Percentiles rank a stretch among this genome's conserved stretches.
Evolutionary conservation across 345 rosid species (phyloP).

Genomic region (Pistacia vera): DNA sequence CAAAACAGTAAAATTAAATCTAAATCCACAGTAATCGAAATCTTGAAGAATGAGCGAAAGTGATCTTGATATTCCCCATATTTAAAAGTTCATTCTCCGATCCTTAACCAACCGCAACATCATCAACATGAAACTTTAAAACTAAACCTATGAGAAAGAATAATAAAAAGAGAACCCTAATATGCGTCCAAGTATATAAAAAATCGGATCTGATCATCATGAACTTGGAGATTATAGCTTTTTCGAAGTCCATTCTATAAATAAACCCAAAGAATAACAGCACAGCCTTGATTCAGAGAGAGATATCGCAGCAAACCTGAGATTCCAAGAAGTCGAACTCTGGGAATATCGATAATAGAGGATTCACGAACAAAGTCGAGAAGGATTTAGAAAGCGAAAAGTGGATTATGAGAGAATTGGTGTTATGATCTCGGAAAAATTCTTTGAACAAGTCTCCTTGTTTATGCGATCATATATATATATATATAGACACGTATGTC

Average conservation of each 20-base stretch:
- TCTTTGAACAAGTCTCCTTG: neutral
- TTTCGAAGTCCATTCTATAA: neutral
- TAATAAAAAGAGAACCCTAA: neutral
- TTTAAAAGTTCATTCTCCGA: neutral
- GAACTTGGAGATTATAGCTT: neutral
- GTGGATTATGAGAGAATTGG: neutral
- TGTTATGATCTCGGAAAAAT: neutral
- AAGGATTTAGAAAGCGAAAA: neutral
- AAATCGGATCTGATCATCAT: neutral
- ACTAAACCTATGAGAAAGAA: neutral
- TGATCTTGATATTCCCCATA: neutral
- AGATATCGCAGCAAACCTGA: slow-evolving; percentile 13
- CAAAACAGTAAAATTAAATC: neutral
- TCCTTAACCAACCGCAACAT: neutral
- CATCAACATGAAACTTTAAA: neutral
- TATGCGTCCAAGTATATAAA: neutral
- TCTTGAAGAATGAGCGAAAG: neutral
- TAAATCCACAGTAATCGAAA: neutral
- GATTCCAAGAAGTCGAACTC: neutral
- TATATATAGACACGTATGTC: neutral
- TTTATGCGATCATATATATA: neutral
- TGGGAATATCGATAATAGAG: neutral
- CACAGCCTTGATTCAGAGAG: neutral
- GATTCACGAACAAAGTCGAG: neutral
- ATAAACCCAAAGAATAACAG: neutral